Evolutionary conservation across 2,329 filamentous ascomycete species (phyloP), one percentile per base, ranked within the genome.

Genomic region (Neofusicoccum ribis): DNA sequence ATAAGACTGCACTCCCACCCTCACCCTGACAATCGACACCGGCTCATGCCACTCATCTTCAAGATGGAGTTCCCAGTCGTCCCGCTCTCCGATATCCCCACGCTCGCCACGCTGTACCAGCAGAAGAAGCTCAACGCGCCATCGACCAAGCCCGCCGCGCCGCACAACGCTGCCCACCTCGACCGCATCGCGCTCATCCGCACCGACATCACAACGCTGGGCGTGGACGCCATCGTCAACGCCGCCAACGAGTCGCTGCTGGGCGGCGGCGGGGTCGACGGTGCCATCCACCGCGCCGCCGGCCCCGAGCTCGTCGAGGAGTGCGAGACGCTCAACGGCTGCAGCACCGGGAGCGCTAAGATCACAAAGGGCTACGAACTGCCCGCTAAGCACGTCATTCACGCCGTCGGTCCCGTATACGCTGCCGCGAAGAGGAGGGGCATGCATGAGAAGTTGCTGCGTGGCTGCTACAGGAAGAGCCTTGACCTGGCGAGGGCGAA

Each of bases 341-440:
- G 93, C 76, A 76, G 81, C 14, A 94, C 91, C 0, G 94, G 95
- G 59, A 82, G 85, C 31, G 91, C 93, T 31, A 94, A 94, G 76
- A 92, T 97, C 72, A 97, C 95, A 0, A 76, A 80, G 41, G 94
- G 88, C 8, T 93, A 95, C 77, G 72, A 86, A 0, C 81, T 98
- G 27, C 93, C 93, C 0, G 90, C 88, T 72, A 84, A 86, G 65
- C 88, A 91, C 69, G 86, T 98, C 70, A 96, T 98, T 64, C 95
- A 98, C 77, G 88, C 95, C 17, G 94, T 97, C 3, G 95, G 95
- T 0, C 95, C 95, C 0, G 78, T 96, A 36, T 97, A 93, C 77
- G n/a, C 39, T 31, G n/a, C 2, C 4, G 72, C 76, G 3, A 74
- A 81, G 17, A 73, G 74, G 12, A 70, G 80, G 20, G 76, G 76